Conservation (phyloP, 2,329 filamentous ascomycete species). For the Clarireedia monteithiana region DNA sequence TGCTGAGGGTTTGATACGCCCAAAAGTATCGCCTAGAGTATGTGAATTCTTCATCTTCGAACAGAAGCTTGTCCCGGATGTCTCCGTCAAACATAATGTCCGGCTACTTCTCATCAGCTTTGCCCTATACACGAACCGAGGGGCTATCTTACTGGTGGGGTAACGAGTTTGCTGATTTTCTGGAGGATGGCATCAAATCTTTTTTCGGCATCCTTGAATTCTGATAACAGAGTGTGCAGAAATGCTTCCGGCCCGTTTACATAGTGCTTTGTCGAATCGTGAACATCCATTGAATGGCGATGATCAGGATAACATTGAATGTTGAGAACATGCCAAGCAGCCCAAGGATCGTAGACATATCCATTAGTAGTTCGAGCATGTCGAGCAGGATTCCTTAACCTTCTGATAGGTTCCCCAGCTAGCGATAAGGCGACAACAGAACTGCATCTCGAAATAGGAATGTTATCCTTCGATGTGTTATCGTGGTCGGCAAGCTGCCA, state of each 20-base stretch:
- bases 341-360: conserved; percentile 49
- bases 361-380: conserved; percentile 42
- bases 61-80: conserved; percentile 49
- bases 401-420: conserved; percentile 41
- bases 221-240: conserved; percentile 47
- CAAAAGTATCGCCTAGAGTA: conserved; percentile 51
- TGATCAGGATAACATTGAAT: conserved; percentile 54
- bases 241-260: conserved; percentile 56
- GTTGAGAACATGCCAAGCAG: conserved; percentile 51
- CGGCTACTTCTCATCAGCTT: conserved; percentile 23
- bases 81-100: conserved; percentile 52
- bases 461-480: conserved; percentile 39
- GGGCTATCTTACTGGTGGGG: conserved; percentile 38
- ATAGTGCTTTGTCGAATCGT: conserved; percentile 47
- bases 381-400: conserved; percentile 41
- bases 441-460: conserved; percentile 51
- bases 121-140: neutral
- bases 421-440: conserved; percentile 52
- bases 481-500: conserved; percentile 49
- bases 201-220: conserved; percentile 53
- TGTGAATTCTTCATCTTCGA: conserved; percentile 53
- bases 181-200: conserved; percentile 50
- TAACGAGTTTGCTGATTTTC: conserved; percentile 50
- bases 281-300: conserved; percentile 45
- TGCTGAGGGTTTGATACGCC: conserved; percentile 52